Conservation (phyloP, 108 stramenopile species). For the Nannochloropsis granulata region DNA sequence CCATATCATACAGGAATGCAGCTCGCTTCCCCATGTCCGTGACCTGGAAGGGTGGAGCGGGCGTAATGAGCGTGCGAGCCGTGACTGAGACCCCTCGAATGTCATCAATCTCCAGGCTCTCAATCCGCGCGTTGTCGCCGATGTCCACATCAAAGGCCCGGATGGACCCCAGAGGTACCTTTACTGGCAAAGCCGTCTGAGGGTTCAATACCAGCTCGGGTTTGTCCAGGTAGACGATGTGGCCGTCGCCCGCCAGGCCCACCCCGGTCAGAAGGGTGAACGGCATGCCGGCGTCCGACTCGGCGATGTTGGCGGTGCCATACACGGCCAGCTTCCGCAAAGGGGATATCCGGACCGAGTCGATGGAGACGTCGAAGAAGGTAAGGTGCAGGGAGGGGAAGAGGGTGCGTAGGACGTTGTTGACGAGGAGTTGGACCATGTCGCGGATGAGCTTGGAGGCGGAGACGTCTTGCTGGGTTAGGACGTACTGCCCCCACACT, state of each 20-base stretch:
- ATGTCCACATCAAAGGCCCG: slow-evolving; percentile 23
- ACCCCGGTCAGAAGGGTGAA: neutral
- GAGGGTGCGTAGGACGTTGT: neutral
- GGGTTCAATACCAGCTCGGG: neutral
- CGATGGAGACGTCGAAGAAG: neutral
- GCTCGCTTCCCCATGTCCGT: neutral
- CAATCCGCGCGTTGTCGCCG: slow-evolving; percentile 15
- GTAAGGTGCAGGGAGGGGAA: neutral
- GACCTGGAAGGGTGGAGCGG: neutral
- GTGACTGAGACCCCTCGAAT: neutral
- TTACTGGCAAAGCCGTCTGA: neutral
- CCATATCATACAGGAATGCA: neutral
- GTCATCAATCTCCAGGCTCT: slow-evolving; percentile 2
- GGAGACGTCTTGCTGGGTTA: neutral
- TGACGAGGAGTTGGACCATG: neutral
- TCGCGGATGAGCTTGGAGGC: neutral
- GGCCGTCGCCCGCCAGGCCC: neutral
- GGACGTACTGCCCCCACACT: neutral
- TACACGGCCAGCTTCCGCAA: neutral
- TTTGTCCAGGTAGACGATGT: neutral
- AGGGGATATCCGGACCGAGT: neutral
- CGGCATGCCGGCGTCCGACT: neutral
- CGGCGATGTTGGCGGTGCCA: neutral
- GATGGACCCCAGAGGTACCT: slow-evolving; percentile 3
- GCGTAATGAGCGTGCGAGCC: neutral